Percentiles rank a stretch among this genome's conserved stretches.
Conservation (phyloP, 2,329 filamentous ascomycete genomes). For the Neocucurbitaria cava region DNA sequence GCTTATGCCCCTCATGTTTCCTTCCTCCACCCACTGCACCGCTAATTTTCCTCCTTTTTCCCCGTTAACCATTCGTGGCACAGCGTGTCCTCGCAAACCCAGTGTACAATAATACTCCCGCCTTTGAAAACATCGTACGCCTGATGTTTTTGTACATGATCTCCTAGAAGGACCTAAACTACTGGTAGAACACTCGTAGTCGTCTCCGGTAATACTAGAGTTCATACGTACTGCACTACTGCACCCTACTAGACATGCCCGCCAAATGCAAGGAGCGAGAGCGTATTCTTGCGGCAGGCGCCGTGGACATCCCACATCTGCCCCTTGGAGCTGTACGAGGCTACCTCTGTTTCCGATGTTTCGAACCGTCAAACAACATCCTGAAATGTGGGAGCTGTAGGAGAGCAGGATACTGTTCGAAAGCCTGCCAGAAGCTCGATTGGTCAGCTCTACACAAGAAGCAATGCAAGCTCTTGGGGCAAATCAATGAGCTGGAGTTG, state of each 20-base stretch:
- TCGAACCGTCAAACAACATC: constrained; percentile 16
- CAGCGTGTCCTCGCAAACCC: too few relatives aligned
- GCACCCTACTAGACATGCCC: constrained; percentile 12
- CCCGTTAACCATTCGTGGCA: too few relatives aligned
- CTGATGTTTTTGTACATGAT: too few relatives aligned
- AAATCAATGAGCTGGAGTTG: constrained; percentile 19
- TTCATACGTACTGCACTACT: too few relatives aligned
- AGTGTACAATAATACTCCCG: too few relatives aligned
- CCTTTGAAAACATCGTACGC: too few relatives aligned
- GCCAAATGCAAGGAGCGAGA: constrained; percentile 26
- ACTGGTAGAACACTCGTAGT: too few relatives aligned
- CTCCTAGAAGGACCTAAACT: too few relatives aligned
- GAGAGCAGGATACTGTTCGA: constrained; percentile 25
- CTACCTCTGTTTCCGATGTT: constrained; percentile 25
- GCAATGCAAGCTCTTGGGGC: constrained; percentile 24
- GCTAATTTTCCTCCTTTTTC: too few relatives aligned
- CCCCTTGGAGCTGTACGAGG: constrained; percentile 25
- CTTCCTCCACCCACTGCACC: too few relatives aligned
- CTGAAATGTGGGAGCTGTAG: constrained; percentile 23
- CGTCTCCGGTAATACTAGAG: too few relatives aligned
- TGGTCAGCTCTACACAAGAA: constrained; percentile 25
- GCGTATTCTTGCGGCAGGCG: constrained; percentile 17
- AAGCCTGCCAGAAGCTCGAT: constrained; percentile 27
- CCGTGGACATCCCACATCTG: constrained; percentile 14
- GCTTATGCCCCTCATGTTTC: too few relatives aligned